phyloP scores from a whole-genome alignment of 352 stramenopile genomes.

The Phytophthora multivora region DNA sequence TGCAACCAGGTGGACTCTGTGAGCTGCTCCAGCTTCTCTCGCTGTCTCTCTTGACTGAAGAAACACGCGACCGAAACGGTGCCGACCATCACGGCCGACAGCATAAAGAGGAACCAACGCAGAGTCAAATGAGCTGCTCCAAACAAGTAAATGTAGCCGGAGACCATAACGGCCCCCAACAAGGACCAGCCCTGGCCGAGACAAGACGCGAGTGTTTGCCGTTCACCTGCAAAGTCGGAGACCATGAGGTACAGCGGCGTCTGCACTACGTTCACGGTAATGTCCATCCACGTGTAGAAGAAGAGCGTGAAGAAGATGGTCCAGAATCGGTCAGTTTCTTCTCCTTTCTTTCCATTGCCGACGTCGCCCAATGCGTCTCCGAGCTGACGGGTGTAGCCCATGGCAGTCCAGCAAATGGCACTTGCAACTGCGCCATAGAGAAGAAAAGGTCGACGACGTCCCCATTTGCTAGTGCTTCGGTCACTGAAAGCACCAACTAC shows the following conservation, averaged over 20 bases:
- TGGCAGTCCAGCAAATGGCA: slow-evolving; percentile 50
- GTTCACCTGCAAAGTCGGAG: slow-evolving; percentile 28
- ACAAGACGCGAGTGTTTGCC: slow-evolving; percentile 26
- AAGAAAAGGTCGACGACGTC: slow-evolving; percentile 32
- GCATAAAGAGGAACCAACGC: slow-evolving; percentile 35
- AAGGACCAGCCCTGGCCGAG: slow-evolving; percentile 25
- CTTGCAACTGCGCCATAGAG: slow-evolving; percentile 27
- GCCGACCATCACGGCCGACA: slow-evolving; percentile 21
- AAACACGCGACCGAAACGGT: slow-evolving; percentile 21
- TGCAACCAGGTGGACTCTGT: slow-evolving; percentile 7
- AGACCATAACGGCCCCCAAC: slow-evolving; percentile 22
- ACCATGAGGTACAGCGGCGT: slow-evolving; percentile 27
- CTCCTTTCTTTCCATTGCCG: slow-evolving; percentile 26
- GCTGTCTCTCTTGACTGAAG: slow-evolving; percentile 16
- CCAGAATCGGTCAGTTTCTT: slow-evolving; percentile 27
- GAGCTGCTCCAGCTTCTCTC: slow-evolving; percentile 19
- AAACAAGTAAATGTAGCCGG: slow-evolving; percentile 31
- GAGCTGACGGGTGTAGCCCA: slow-evolving; percentile 63
- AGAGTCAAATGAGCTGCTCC: slow-evolving; percentile 27
- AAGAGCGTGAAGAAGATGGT: slow-evolving; percentile 32
- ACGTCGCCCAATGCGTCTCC: slow-evolving; percentile 29
- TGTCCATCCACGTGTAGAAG: slow-evolving; percentile 38
- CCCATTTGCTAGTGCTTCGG: slow-evolving; percentile 27
- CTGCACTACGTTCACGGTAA: slow-evolving; percentile 33
- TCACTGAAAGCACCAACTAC: slow-evolving; percentile 30